Evolutionary conservation across 345 rosid species (phyloP).

Genomic region (Salix purpurea): DNA sequence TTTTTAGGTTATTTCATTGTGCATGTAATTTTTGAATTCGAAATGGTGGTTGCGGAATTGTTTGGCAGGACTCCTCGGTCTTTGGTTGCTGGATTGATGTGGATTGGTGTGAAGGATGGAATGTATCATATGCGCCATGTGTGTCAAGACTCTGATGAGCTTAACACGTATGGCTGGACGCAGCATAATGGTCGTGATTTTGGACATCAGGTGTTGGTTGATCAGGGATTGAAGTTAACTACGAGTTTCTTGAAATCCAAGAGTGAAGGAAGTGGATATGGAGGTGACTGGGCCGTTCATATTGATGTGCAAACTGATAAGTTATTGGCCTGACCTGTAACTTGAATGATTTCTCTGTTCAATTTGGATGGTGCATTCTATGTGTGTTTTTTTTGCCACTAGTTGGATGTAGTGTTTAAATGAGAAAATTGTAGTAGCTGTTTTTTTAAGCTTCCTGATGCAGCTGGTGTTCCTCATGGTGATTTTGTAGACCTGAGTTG

Average conservation of each 20-base stretch:
- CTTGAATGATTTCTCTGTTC: background rate
- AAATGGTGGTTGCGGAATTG: background rate
- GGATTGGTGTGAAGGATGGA: slow-evolving; percentile 75
- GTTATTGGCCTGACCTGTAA: slow-evolving; percentile 29
- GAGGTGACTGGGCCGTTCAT: slow-evolving; percentile 92
- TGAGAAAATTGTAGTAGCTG: background rate
- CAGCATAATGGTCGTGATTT: slow-evolving; percentile 84
- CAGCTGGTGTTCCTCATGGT: background rate
- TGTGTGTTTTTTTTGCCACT: background rate
- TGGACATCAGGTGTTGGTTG: slow-evolving; percentile 69
- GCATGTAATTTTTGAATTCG: background rate
- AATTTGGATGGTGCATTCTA: background rate
- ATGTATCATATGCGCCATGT: slow-evolving; percentile 64
- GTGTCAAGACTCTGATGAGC: slow-evolving; percentile 68
- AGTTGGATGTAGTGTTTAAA: background rate
- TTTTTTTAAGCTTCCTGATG: background rate
- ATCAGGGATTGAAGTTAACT: slow-evolving; percentile 57
- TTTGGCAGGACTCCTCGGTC: slow-evolving; percentile 64
- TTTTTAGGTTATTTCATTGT: background rate
- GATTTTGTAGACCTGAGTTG: slow-evolving; percentile 32
- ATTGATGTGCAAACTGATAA: slow-evolving; percentile 43
- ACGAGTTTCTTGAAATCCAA: slow-evolving; percentile 82
- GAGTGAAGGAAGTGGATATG: slow-evolving; percentile 69
- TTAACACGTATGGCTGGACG: slow-evolving; percentile 75
- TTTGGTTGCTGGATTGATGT: slow-evolving; percentile 86